Evolutionary conservation across 2,329 filamentous ascomycete species (phyloP), one percentile per base, ranked within the genome.

Genomic region (Aureobasidium sp.): DNA sequence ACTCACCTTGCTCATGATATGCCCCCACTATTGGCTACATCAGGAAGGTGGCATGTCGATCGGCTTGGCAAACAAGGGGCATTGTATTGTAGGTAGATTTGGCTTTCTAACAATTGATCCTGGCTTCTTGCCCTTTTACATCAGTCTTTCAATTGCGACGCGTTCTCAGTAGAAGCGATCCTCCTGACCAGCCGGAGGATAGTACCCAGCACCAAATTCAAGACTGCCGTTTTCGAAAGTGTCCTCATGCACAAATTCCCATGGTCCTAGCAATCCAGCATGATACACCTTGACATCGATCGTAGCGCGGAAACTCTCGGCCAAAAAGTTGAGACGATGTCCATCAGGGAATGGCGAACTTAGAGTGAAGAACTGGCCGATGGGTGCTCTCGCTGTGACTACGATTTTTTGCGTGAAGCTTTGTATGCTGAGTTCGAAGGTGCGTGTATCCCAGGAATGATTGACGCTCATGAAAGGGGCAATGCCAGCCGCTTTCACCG

Each of bases 131-230:
- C n/a, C n/a, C n/a, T n/a, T n/a, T n/a, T n/a, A n/a, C n/a, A n/a
- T n/a, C n/a, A n/a, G n/a, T n/a, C n/a, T n/a, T n/a, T n/a, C n/a
- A n/a, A n/a, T n/a, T n/a, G n/a, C n/a, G 11, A 19, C 6, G n/a
- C 10, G 3, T 14, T 10, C 14, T 47, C 57, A 71, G 41, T 70
- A 61, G 47, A 66, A 66, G 21, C 65, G 64, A 52, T 70, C 58
- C 2, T 65, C 60, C 48, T 60, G 66, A 2, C 72, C 73, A 37
- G 67, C 66, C 24, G 66, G 68, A 6, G 68, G 68, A 63, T 74
- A 76, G 58, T 73, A 77, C 1, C 61, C 71, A 0, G 71, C 74
- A 0, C 74, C 74, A 65, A 76, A 77, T 56, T 77, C 74, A 53
- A 78, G 54, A 62, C 73, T 73, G 22, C 65, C 71, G 10, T 64